These are phyloP conservation scores for Ophiostoma sp. DNA, from an alignment of 2,329 filamentous ascomycete genomes.

Conservation along the genomic window DNA sequence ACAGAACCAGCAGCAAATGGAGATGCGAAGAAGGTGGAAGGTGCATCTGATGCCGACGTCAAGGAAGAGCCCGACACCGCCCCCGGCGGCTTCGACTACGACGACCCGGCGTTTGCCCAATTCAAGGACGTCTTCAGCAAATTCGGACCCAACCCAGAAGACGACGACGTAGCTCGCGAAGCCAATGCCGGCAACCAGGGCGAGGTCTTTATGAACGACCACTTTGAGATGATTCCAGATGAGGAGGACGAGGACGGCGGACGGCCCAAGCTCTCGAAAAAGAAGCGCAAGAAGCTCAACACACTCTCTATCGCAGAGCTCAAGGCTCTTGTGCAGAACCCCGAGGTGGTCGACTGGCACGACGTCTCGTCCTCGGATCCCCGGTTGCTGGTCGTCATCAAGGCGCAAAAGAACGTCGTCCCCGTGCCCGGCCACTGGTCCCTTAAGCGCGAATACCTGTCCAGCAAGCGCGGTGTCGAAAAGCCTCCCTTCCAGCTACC, in stretches of 20 bases:
- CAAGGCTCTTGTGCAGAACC: slow-evolving; percentile 86
- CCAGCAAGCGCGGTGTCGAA: slow-evolving; percentile 94
- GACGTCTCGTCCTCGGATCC: slow-evolving; percentile 91
- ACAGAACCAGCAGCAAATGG: background rate
- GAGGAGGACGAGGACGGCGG: slow-evolving; percentile 60
- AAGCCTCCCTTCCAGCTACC: slow-evolving; percentile 91
- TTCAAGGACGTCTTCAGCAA: slow-evolving; percentile 81
- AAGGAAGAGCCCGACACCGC: slow-evolving; percentile 42
- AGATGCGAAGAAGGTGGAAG: slow-evolving; percentile 31
- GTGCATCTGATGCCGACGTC: background rate
- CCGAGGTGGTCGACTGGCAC: slow-evolving; percentile 96
- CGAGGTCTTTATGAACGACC: slow-evolving; percentile 78
- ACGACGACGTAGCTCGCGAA: slow-evolving; percentile 65
- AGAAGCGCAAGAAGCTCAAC: slow-evolving; percentile 87
- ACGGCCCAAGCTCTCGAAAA: slow-evolving; percentile 78
- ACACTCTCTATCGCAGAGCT: slow-evolving; percentile 91
- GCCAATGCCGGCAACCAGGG: slow-evolving; percentile 73
- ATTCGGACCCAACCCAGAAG: slow-evolving; percentile 67
- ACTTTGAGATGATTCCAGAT: slow-evolving; percentile 83
- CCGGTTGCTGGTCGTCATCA: slow-evolving; percentile 86
- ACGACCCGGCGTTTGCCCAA: slow-evolving; percentile 77
- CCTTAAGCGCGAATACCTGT: slow-evolving; percentile 93
- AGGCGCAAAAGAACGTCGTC: slow-evolving; percentile 91
- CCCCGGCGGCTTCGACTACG: slow-evolving; percentile 51
- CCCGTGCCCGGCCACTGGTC: slow-evolving; percentile 95